Conservation (phyloP, 192 early-diverging fungal genomes). For the Rhizoclosmatium globosum region DNA sequence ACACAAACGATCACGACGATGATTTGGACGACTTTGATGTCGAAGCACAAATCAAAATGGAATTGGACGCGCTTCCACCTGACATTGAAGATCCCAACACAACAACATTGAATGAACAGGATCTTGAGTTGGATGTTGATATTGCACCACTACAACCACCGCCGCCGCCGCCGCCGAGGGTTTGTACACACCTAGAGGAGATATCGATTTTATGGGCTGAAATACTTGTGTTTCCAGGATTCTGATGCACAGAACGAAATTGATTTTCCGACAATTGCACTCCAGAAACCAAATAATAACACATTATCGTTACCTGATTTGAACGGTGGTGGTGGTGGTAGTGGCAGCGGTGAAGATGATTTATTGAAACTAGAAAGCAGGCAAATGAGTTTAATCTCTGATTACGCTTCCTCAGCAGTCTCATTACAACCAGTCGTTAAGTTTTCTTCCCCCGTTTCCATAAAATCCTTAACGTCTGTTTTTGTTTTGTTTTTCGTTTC, state of each 20-base stretch:
- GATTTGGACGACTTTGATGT: constrained; percentile 25
- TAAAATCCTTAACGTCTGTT: background rate
- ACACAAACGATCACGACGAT: background rate
- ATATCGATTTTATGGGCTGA: background rate
- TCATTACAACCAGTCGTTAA: background rate
- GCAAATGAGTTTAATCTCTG: background rate
- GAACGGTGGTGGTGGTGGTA: background rate
- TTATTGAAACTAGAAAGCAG: background rate
- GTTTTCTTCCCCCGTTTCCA: background rate
- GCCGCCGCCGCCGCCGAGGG: background rate
- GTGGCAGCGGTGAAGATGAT: background rate
- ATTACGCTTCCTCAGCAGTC: background rate
- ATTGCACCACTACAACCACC: background rate
- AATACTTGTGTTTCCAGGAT: background rate
- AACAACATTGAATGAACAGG: background rate
- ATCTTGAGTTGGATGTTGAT: no score
- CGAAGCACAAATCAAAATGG: constrained; percentile 25
- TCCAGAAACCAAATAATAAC: background rate
- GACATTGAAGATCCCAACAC: constrained; percentile 1
- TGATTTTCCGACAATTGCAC: background rate
- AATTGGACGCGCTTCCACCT: constrained; percentile 15
- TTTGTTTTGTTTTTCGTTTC: background rate
- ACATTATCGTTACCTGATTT: background rate
- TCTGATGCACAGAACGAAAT: background rate
- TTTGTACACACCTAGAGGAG: background rate